These are phyloP conservation scores for Paraconiothyrium sp. DNA, from an alignment of 2,329 filamentous ascomycete species.

Conservation along the genomic window DNA sequence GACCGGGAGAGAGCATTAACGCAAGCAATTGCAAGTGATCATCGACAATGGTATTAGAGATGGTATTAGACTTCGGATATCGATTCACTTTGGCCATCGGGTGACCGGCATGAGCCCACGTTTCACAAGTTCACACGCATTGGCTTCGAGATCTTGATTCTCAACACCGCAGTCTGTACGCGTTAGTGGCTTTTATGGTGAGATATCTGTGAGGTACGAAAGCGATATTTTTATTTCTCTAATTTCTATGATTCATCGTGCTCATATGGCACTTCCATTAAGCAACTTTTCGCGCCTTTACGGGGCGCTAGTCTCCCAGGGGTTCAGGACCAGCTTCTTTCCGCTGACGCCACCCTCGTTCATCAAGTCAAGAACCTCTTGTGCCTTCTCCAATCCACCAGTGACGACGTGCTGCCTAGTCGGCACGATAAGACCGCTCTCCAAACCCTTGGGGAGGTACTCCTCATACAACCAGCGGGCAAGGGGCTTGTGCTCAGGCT, in stretches of 20 bases:
- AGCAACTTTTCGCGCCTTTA: neutral
- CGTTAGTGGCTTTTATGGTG: no score
- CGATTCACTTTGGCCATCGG: no score
- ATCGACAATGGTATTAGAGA: no score
- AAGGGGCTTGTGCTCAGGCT: conserved; percentile 17
- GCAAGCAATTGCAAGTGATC: no score
- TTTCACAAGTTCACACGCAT: no score
- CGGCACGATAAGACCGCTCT: conserved; percentile 22
- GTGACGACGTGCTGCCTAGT: conserved; percentile 25
- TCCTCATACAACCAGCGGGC: conserved; percentile 27
- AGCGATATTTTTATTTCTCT: neutral
- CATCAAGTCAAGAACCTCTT: conserved; percentile 26
- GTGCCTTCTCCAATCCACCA: conserved; percentile 28
- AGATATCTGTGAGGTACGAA: no score
- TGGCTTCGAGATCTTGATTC: no score
- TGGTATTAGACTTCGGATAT: no score
- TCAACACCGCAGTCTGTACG: no score
- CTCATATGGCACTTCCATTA: neutral
- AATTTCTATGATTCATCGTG: neutral
- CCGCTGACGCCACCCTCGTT: conserved; percentile 35
- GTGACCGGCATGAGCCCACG: no score
- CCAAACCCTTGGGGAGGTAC: conserved; percentile 28
- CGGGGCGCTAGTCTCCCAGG: conserved; percentile 11
- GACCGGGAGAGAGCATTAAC: no score
- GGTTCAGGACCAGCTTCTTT: conserved; percentile 30